Conservation (phyloP, 2,329 filamentous ascomycete species). For the Trichoderma endophyticum region DNA sequence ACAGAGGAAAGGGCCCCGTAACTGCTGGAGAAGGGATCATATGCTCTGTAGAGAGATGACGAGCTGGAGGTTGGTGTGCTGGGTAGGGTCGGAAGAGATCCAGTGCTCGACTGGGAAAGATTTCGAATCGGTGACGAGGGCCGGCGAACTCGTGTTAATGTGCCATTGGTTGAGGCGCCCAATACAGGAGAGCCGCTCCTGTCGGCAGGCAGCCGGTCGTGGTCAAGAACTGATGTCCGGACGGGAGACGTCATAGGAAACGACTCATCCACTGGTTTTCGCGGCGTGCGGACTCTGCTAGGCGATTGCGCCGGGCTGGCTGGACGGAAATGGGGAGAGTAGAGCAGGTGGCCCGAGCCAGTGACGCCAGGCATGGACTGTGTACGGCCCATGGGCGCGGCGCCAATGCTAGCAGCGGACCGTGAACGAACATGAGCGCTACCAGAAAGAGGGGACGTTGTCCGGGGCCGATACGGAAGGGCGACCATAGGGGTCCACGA, state of each 20-base stretch:
- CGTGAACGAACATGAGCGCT: slow-evolving; percentile 53
- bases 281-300: slow-evolving; percentile 48
- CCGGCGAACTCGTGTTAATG: slow-evolving; percentile 42
- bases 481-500: slow-evolving; percentile 46
- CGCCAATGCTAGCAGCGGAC: slow-evolving; percentile 53
- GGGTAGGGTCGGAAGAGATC: slow-evolving; percentile 33
- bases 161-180: slow-evolving; percentile 29
- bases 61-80: slow-evolving; percentile 46
- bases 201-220: slow-evolving; percentile 48
- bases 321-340: slow-evolving; percentile 51
- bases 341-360: slow-evolving; percentile 56
- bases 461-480: slow-evolving; percentile 58
- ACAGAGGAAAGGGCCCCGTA: slow-evolving; percentile 55
- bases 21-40: slow-evolving; percentile 46
- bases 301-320: slow-evolving; percentile 55
- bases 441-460: slow-evolving; percentile 58
- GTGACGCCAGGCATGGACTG: slow-evolving; percentile 63
- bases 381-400: slow-evolving; percentile 56
- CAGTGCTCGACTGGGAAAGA: slow-evolving; percentile 39
- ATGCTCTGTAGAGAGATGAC: slow-evolving; percentile 48
- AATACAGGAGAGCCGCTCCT: slow-evolving; percentile 51
- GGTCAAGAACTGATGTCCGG: slow-evolving; percentile 53
- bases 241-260: slow-evolving; percentile 57
- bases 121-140: slow-evolving; percentile 57
- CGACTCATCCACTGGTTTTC: slow-evolving; percentile 57